phyloP scores from a whole-genome alignment of 2,329 filamentous ascomycete genomes.

The Beauveria sp. region DNA sequence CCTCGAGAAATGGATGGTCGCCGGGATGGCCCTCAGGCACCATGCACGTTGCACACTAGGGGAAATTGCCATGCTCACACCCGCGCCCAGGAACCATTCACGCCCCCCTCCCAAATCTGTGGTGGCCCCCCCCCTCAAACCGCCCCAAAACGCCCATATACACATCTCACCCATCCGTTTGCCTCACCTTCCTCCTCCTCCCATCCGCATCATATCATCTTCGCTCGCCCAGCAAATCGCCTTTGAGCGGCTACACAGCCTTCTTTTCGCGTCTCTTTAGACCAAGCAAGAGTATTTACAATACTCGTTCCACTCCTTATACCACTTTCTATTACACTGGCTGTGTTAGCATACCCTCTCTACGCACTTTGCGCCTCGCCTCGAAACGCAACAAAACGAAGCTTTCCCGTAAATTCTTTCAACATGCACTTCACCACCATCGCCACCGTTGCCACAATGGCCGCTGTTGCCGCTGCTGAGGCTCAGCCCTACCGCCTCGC shows the following conservation, averaged over 20 bases:
- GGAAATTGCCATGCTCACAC: slow-evolving; percentile 10
- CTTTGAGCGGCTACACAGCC: slow-evolving; percentile 12
- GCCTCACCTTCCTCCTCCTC: not conserved
- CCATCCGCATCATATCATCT: slow-evolving; percentile 4
- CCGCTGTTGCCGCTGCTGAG: slow-evolving; percentile 24
- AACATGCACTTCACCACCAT: slow-evolving; percentile 30
- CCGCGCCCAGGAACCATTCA: not conserved
- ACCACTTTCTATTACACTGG: not conserved
- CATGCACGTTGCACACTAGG: not conserved
- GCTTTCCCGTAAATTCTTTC: slow-evolving; percentile 8
- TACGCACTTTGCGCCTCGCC: slow-evolving; percentile 4
- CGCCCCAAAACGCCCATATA: slow-evolving; percentile 6
- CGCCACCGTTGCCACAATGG: slow-evolving; percentile 27
- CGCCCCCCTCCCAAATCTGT: not conserved
- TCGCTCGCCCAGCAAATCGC: slow-evolving; percentile 6
- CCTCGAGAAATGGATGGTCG: slow-evolving; percentile 2
- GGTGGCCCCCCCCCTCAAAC: not conserved
- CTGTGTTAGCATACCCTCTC: not conserved
- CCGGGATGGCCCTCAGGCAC: not conserved
- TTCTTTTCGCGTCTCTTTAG: slow-evolving; percentile 12
- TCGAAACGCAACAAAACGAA: no score
- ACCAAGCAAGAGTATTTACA: slow-evolving; percentile 19
- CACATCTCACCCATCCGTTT: slow-evolving; percentile 8
- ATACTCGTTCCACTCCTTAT: slow-evolving; percentile 22
- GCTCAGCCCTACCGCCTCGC: slow-evolving; percentile 30